Conservation (phyloP, 2,329 filamentous ascomycete species). For the Parastagonospora avenae region DNA sequence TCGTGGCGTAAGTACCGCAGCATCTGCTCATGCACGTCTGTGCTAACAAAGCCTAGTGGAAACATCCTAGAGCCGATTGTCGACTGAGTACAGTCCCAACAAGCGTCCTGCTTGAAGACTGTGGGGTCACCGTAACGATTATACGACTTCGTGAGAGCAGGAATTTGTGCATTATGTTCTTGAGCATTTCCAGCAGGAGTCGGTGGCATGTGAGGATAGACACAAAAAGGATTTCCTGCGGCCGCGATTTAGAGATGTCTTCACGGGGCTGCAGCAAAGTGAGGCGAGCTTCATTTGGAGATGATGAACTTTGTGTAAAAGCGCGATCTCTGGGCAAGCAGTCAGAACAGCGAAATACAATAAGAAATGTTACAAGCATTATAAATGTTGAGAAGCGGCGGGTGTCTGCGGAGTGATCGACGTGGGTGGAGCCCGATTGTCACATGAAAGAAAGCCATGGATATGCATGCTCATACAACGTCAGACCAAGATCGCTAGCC, state of each 20-base stretch:
- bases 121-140: slow-evolving; percentile 18
- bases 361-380: slow-evolving; percentile 24
- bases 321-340: slow-evolving; percentile 14
- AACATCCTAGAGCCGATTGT: slow-evolving; percentile 46
- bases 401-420: slow-evolving; percentile 19
- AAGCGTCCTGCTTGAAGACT: slow-evolving; percentile 7
- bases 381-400: slow-evolving; percentile 16
- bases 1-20: slow-evolving; percentile 46
- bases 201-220: slow-evolving; percentile 34
- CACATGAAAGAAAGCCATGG: slow-evolving; percentile 29
- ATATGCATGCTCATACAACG: slow-evolving; percentile 8
- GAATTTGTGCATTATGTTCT: slow-evolving; percentile 32
- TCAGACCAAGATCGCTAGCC: slow-evolving; percentile 5
- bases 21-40: not conserved
- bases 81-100: slow-evolving; percentile 21
- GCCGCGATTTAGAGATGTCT: slow-evolving; percentile 21
- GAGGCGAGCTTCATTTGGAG: slow-evolving; percentile 17
- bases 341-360: slow-evolving; percentile 28
- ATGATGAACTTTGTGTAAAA: slow-evolving; percentile 17
- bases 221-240: slow-evolving; percentile 23
- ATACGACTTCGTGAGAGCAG: slow-evolving; percentile 22
- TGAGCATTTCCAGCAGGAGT: slow-evolving; percentile 41
- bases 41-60: slow-evolving; percentile 39
- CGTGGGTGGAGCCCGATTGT: slow-evolving; percentile 24
- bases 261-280: slow-evolving; percentile 15